phyloP scores from a whole-genome alignment of 257 asterid genomes.

The Solanum megistacrolobum region DNA sequence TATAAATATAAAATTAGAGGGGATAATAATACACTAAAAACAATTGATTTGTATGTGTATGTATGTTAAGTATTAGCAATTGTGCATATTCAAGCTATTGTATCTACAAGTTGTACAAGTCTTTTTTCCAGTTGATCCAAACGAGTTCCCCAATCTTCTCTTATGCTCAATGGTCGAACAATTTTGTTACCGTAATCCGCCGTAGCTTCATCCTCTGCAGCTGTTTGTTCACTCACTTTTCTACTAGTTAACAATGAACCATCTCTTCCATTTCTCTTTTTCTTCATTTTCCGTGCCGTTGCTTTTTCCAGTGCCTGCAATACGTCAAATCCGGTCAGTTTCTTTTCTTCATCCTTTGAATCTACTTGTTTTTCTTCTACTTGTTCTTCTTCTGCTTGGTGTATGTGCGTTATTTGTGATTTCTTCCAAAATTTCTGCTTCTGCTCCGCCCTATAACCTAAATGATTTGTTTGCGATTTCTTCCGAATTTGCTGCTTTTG shows the following conservation, averaged over 20 bases:
- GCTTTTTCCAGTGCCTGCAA: slow-evolving; percentile 45
- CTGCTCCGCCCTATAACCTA: neutral
- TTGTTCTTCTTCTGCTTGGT: neutral
- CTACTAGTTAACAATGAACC: neutral
- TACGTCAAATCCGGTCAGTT: slow-evolving; percentile 45
- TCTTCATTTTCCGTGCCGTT: slow-evolving; percentile 19
- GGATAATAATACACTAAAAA: neutral
- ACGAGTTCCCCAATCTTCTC: slow-evolving; percentile 37
- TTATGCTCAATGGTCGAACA: slow-evolving; percentile 19
- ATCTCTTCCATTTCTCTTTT: neutral
- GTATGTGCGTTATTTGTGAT: neutral
- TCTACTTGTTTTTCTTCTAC: neutral
- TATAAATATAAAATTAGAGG: neutral
- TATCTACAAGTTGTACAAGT: slow-evolving; percentile 20
- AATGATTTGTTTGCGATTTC: neutral
- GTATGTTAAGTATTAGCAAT: neutral
- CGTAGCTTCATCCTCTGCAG: neutral
- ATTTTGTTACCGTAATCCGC: neutral
- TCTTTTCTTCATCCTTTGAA: neutral
- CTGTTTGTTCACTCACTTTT: neutral
- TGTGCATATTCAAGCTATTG: neutral
- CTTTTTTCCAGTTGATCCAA: slow-evolving; percentile 36
- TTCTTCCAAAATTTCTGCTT: neutral
- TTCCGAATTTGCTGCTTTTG: neutral
- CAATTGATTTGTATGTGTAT: neutral